Base-by-base conservation (phyloP, 73 alveolate species). In the Uronychia binucleata region DNA sequence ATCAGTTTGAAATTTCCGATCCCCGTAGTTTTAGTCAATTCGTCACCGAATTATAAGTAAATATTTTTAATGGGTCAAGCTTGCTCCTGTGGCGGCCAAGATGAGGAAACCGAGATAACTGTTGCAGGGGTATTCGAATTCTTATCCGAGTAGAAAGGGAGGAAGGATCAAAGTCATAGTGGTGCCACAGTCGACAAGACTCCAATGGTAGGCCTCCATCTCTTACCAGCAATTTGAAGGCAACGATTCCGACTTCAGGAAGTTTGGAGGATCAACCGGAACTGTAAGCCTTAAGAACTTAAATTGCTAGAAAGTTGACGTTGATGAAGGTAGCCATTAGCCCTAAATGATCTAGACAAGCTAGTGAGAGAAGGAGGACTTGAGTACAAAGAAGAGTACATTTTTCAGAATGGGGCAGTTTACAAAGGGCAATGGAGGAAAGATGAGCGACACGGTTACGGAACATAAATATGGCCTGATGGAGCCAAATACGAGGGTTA, bases 381-480 rank as follows among this genome's bases (percentile, higher is more conserved):
- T 1, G 82, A 60, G 31, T 83, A 75, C 60, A 83, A 83, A 35
- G 90, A 83, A 11, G 91, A 85, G 57, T 26, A 32, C 25, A 77
- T 85, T 46, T 79, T 86, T 46, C 81, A 86, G 30, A 94, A 88
- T 33, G 90, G 86, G 30, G 86, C 91, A 0, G 86, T 31, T 57
- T 94, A 88, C 80, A 88, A 81, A 30, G 98, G 98, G 33, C 77
- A 75, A 57, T 86, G 91, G 93, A 26, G 14, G 28, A 57, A 79
- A 28, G 85, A 89, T n/a, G 30, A 30, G 75, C 83, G 93, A 60
- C 92, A 92, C 33, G 98, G 98, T 26, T 94, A 91, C 60, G 98
- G 98, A 31, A 86, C 87, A 0, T 35, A 88, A 60, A 82, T 84
- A 33, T 87, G 97, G 97, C 88, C 87, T 57, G 89, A 92, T 82